phyloP scores from a whole-genome alignment of 306 rosid genomes.

The Glycine soja region DNA sequence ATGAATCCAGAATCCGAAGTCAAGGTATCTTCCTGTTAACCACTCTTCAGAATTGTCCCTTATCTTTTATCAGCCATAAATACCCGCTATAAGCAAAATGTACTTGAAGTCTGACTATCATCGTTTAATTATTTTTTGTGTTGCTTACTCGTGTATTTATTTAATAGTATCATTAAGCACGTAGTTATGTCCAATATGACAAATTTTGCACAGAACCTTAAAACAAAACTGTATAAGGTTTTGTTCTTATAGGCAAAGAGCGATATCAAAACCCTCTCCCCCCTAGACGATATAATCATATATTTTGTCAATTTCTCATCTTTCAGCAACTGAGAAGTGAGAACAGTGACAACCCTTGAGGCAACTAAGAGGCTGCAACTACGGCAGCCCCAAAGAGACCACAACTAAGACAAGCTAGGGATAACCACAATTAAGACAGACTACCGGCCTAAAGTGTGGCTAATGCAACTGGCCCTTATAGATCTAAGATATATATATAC shows the following conservation, averaged over 20 bases:
- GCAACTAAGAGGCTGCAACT: too few species aligned
- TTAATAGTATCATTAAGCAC: not conserved
- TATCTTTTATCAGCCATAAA: not conserved
- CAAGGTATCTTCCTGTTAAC: slow-evolving; percentile 56
- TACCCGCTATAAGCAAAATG: not conserved
- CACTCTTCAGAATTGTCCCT: slow-evolving; percentile 32
- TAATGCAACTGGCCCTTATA: too few species aligned
- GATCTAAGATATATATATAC: too few species aligned
- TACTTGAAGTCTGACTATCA: not conserved
- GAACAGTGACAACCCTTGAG: not conserved
- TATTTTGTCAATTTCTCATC: not conserved
- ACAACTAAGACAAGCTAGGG: too few species aligned
- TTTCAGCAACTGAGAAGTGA: not conserved
- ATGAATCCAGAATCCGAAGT: slow-evolving; percentile 67
- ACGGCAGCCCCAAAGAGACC: too few species aligned
- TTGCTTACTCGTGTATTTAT: slow-evolving; percentile 20
- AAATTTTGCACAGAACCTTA: not conserved
- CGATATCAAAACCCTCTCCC: not conserved
- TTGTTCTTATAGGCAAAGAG: not conserved
- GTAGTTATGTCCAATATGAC: slow-evolving; percentile 12
- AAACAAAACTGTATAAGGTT: slow-evolving; percentile 1
- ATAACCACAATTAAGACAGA: too few species aligned
- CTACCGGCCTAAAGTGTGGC: too few species aligned
- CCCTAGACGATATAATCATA: not conserved
- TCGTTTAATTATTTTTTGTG: not conserved